Evolutionary conservation across 371 early-diverging fungal genomes (phyloP).

Genomic region (Smittium mucronatum): DNA sequence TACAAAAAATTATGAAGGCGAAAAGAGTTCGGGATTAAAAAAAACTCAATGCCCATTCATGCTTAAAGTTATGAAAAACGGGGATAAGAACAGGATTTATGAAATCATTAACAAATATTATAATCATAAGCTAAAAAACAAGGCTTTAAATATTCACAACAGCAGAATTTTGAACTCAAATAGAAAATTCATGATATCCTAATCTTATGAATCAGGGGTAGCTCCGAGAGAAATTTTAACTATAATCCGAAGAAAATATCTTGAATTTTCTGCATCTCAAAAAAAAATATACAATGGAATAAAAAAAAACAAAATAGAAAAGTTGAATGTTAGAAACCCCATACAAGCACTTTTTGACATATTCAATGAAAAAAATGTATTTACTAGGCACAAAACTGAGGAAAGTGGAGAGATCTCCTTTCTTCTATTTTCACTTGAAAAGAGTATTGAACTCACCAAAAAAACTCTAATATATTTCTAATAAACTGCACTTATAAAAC

Average conservation of each 20-base stretch:
- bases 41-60: background rate
- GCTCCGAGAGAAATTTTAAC: background rate
- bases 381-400: background rate
- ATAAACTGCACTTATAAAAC: background rate
- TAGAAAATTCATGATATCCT: background rate
- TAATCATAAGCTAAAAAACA: background rate
- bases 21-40: background rate
- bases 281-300: background rate
- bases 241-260: background rate
- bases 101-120: background rate
- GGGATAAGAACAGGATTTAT: background rate
- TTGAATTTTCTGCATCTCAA: background rate
- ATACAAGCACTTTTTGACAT: background rate
- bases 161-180: background rate
- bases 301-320: background rate
- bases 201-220: background rate
- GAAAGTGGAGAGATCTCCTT: background rate
- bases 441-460: background rate
- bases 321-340: background rate
- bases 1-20: background rate
- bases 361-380: background rate
- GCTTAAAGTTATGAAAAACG: background rate
- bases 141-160: background rate
- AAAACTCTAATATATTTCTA: background rate
- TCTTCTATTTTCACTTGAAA: background rate